Evolutionary conservation across 768 basidiomycete species (phyloP).

Genomic region (Psilocybe tampanensis): DNA sequence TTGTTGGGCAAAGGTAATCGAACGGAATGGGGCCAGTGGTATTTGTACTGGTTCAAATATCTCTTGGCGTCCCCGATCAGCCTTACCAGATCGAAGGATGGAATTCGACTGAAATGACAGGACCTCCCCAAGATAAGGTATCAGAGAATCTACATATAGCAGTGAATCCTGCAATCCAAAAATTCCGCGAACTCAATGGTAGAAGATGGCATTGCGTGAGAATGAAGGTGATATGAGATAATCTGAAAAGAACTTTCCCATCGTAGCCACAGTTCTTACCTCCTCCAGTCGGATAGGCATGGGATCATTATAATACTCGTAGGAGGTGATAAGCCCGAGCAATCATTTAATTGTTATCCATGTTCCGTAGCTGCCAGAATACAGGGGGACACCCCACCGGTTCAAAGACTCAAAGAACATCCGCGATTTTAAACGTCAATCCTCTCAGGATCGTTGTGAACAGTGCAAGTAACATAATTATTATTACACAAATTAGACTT

Average conservation of each 20-base stretch:
- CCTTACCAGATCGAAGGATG: slow-evolving; percentile 10
- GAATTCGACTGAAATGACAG: neutral
- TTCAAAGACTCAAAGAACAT: neutral
- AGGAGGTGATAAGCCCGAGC: slow-evolving; percentile 26
- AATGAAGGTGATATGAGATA: slow-evolving; percentile 6
- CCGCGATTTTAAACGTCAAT: neutral
- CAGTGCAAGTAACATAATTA: neutral
- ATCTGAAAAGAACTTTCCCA: slow-evolving; percentile 9
- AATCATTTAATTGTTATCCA: neutral
- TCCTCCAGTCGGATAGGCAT: neutral
- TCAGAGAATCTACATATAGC: slow-evolving; percentile 2
- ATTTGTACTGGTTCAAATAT: slow-evolving; percentile 18
- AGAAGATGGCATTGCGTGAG: slow-evolving; percentile 15
- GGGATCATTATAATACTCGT: slow-evolving; percentile 23
- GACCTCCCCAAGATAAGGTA: slow-evolving; percentile 8
- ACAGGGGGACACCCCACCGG: neutral
- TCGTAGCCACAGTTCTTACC: neutral
- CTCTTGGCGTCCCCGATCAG: slow-evolving; percentile 16
- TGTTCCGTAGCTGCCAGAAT: neutral
- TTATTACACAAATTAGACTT: neutral
- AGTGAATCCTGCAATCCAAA: neutral
- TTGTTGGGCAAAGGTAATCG: neutral
- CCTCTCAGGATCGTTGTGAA: neutral
- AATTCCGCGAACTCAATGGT: slow-evolving; percentile 8
- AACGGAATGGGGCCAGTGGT: slow-evolving; percentile 22